Evolutionary conservation across 2,329 filamentous ascomycete genomes (phyloP).

Genomic region (Pseudocercospora cruenta): DNA sequence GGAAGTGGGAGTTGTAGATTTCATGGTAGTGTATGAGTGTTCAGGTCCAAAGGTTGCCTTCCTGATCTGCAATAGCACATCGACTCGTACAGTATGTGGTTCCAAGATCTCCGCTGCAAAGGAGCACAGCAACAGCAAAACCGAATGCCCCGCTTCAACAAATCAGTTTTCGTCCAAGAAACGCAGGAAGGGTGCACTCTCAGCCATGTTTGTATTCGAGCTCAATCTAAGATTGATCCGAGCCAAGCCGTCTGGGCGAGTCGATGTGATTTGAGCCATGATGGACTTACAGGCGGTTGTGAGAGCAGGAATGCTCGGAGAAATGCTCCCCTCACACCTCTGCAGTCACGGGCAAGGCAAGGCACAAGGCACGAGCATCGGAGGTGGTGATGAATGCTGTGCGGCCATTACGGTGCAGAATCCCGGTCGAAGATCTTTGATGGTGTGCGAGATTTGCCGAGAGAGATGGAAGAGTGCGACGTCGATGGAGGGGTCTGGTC

Average conservation of each 20-base stretch:
- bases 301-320: too few relatives aligned
- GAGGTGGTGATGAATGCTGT: not conserved
- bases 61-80: too few relatives aligned
- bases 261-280: not conserved
- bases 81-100: too few relatives aligned
- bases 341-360: not conserved
- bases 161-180: too few relatives aligned
- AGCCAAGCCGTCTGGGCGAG: too few relatives aligned
- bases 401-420: not conserved
- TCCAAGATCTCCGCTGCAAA: too few relatives aligned
- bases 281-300: too few relatives aligned
- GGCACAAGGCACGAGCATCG: not conserved
- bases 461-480: not conserved
- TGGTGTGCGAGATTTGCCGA: slow-evolving; percentile 1
- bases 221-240: not conserved
- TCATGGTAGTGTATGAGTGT: not conserved
- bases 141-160: too few relatives aligned
- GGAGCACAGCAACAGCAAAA: not conserved
- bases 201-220: too few relatives aligned
- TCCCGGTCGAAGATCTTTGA: not conserved
- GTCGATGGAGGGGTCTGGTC: not conserved
- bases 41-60: too few relatives aligned
- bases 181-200: not conserved
- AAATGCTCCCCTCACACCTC: not conserved
- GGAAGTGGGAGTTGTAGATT: not conserved